Base-by-base conservation (phyloP, 192 early-diverging fungal species). In the Entomortierella parvispora region DNA sequence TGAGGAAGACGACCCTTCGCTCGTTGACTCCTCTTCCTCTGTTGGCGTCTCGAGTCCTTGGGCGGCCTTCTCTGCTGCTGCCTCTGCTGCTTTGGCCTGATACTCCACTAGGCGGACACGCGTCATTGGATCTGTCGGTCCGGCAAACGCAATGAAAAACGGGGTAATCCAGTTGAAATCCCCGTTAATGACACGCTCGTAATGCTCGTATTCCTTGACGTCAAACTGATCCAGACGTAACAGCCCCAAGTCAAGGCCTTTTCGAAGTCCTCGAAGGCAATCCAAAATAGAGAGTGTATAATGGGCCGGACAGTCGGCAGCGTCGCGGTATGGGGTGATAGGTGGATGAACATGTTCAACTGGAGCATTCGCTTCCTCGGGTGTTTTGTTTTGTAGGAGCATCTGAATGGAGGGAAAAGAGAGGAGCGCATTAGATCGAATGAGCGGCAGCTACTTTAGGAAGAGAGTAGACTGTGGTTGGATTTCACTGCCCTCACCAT, bases 111-210 rank as follows among this genome's bases (percentile, higher is more conserved):
- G 20, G 17, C 45, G 49, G 17, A 12, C 25, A 17, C 45, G 59
- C 4, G 76, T 70, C 14, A 82, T 65, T 32, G 85, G 81, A 54
- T 93, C 91, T 28, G 83, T 80, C 2, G 91, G 91, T 14, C 66
- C 78, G 2, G 91, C 91, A 54, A 93, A 79, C 0, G 91, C 91
- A n/a, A 93, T 78, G 54, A 93, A 92, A 65, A 88, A 89, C 37
- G 85, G 81, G 14, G 87, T 88, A 29, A 93, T 83, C 90, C 91
- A 93, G 60, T 93, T 93, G 37, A 91, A 84, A 52, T 93, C 91
- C 4, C 91, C 91, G 60, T 90, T 88, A 52, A 85, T 83, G 20
- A 90, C 89, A 20, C 72, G 71, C 60, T 93, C 91, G 67, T 90
- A 90, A 44, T 89, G 86, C 72, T 93, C 91, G 72, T 93, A 93